Evolutionary conservation across 257 asterid genomes (phyloP).

Genomic region (Cinchona pubescens): DNA sequence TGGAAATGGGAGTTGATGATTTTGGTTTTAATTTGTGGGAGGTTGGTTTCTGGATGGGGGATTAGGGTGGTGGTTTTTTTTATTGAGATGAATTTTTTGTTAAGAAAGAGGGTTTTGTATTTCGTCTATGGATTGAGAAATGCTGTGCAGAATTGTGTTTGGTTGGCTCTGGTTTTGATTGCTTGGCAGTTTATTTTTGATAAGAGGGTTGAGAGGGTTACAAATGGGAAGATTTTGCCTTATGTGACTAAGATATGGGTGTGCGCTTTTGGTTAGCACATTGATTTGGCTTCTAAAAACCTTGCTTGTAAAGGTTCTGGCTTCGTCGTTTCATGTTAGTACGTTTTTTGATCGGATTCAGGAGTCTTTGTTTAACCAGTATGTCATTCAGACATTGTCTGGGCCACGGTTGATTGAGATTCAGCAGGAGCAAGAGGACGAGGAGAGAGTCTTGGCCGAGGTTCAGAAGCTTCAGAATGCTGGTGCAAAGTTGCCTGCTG

Average conservation of each 20-base stretch:
- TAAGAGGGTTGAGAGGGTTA: constrained; percentile 47
- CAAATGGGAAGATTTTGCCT: constrained; percentile 39
- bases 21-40: constrained; percentile 70
- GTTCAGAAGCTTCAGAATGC: constrained; percentile 76
- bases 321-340: constrained; percentile 75
- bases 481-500: constrained; percentile 68
- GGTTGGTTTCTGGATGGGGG: constrained; percentile 79
- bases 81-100: constrained; percentile 60
- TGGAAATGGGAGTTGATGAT: constrained; percentile 92
- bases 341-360: constrained; percentile 84
- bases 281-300: constrained; percentile 78
- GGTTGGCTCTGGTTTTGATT: constrained; percentile 68
- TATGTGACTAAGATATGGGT: constrained; percentile 70
- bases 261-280: constrained; percentile 73
- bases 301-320: constrained; percentile 69
- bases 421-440: constrained; percentile 62
- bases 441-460: constrained; percentile 63
- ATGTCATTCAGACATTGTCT: constrained; percentile 62
- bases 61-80: constrained; percentile 59
- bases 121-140: constrained; percentile 81
- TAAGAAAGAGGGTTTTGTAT: constrained; percentile 71
- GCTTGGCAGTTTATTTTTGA: constrained; percentile 82
- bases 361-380: constrained; percentile 75
- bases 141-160: constrained; percentile 75
- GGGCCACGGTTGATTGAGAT: constrained; percentile 75